A percentile compares a stretch with the other conserved stretches of the same genome.
phyloP scores from a whole-genome alignment of 768 basidiomycete genomes.

The Tylopilus rubrobrunneus region DNA sequence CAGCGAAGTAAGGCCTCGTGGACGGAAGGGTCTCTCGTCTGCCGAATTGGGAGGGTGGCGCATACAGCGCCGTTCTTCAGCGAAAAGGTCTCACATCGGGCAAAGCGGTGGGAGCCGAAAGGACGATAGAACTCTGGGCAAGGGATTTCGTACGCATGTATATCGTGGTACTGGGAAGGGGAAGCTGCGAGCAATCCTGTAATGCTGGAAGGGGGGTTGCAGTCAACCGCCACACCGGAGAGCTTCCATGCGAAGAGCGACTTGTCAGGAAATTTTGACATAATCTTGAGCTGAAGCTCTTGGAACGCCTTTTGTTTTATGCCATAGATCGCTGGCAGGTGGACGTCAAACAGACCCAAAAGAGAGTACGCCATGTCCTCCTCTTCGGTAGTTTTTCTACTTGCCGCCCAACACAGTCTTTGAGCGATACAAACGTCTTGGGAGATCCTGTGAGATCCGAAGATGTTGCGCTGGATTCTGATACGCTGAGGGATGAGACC shows the following conservation, averaged over 20 bases:
- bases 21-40: neutral
- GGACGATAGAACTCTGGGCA: neutral
- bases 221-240: neutral
- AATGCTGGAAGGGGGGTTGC: neutral
- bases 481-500: neutral
- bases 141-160: neutral
- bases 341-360: neutral
- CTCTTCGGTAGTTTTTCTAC: neutral
- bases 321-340: neutral
- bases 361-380: neutral
- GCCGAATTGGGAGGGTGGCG: neutral
- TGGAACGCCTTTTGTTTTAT: neutral
- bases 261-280: neutral
- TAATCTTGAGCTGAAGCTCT: neutral
- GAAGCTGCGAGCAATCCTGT: neutral
- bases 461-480: neutral
- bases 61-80: neutral
- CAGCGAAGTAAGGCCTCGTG: neutral
- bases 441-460: neutral
- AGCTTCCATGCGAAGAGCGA: neutral
- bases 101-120: neutral
- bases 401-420: neutral
- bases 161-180: neutral
- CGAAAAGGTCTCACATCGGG: neutral
- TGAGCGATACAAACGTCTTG: neutral